A percentile compares a stretch with the other conserved stretches of the same genome.
Evolutionary conservation across 208 protist species (phyloP).

Genomic region (Naegleria lovaniensis): DNA sequence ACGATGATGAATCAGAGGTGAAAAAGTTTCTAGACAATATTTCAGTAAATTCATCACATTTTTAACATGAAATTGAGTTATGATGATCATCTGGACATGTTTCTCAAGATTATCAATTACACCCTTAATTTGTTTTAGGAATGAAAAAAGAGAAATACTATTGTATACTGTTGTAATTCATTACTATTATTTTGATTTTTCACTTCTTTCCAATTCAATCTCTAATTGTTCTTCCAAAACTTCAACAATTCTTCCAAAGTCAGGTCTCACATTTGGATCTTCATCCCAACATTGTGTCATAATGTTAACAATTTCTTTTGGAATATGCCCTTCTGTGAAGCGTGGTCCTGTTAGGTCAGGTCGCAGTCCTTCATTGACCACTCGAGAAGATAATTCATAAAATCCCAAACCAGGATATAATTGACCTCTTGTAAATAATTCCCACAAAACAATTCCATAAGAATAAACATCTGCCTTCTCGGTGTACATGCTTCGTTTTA

Average conservation of each 20-base stretch:
- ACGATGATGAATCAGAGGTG: not conserved
- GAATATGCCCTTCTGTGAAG: not conserved
- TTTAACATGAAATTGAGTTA: no score
- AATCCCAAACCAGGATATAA: not conserved
- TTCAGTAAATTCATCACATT: not conserved
- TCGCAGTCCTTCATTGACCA: not conserved
- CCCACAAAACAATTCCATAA: conserved; percentile 29
- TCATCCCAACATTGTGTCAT: not conserved
- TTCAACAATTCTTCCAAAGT: not conserved
- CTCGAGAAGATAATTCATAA: not conserved
- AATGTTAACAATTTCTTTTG: not conserved
- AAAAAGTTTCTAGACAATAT: not conserved
- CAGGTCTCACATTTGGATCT: conserved; percentile 1
- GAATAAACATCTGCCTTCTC: conserved; percentile 30
- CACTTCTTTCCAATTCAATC: not conserved
- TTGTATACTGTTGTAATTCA: no score
- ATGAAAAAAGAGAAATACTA: no score
- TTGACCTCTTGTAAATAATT: conserved; percentile 13
- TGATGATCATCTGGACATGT: no score
- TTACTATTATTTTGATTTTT: no score
- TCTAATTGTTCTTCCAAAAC: not conserved
- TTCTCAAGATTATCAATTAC: no score
- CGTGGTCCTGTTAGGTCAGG: not conserved
- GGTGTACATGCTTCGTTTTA: not conserved
- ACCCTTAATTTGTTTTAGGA: no score